Percentiles rank a stretch among this genome's conserved stretches.
Evolutionary conservation across 2,329 filamentous ascomycete species (phyloP).

Genomic region (Tolypocladium paradoxum): DNA sequence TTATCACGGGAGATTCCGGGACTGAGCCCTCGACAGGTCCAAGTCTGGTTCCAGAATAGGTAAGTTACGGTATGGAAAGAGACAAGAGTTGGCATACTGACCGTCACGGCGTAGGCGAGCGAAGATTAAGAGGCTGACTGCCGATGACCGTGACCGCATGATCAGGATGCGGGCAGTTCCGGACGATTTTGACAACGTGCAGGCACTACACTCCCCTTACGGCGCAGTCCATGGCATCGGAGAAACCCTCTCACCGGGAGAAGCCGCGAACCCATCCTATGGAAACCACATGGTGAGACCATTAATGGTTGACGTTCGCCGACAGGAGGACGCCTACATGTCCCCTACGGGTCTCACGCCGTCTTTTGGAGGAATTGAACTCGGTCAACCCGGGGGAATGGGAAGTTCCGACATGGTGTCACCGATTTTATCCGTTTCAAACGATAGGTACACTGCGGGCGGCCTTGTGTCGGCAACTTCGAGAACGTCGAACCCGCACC

Average conservation of each 20-base stretch:
- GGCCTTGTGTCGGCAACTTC: conserved; percentile 31
- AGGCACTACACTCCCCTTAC: conserved; percentile 57
- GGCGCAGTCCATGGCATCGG: conserved; percentile 47
- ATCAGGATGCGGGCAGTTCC: conserved; percentile 63
- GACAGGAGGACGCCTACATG: conserved; percentile 53
- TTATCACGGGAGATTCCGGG: conserved; percentile 86
- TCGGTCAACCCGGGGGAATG: conserved; percentile 42
- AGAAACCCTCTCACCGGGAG: conserved; percentile 35
- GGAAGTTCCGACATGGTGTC: conserved; percentile 44
- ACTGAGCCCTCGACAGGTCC: conserved; percentile 81
- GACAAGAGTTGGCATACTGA: background rate
- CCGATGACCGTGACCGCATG: conserved; percentile 60
- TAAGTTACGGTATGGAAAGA: conserved; percentile 29
- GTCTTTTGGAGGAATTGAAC: conserved; percentile 56
- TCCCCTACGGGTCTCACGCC: conserved; percentile 58
- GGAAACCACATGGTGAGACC: conserved; percentile 54
- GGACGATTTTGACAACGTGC: conserved; percentile 60
- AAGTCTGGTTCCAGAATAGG: conserved; percentile 99
- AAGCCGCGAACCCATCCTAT: conserved; percentile 38
- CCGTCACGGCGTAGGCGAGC: conserved; percentile 39
- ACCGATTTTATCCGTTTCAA: conserved; percentile 43
- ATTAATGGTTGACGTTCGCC: conserved; percentile 57
- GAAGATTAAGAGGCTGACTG: conserved; percentile 61
- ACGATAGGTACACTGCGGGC: conserved; percentile 33
- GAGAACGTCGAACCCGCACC: conserved; percentile 32